Conservation (phyloP, 768 basidiomycete species). For the Auricularia sp. region DNA sequence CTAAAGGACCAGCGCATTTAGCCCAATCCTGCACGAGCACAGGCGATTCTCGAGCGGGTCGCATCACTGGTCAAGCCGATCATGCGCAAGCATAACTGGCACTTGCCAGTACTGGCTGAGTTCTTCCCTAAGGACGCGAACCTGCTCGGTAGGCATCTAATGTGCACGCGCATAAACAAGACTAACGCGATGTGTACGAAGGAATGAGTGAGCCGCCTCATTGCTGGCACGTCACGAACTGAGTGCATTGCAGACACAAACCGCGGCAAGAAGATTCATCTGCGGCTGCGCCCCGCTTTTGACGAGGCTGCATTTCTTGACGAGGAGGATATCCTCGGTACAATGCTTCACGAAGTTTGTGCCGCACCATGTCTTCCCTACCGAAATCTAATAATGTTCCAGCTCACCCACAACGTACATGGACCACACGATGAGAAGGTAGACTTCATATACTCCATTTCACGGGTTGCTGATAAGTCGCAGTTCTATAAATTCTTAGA, state of each 20-base stretch:
- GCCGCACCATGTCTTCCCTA: background rate
- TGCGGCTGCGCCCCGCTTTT: constrained; percentile 67
- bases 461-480: background rate
- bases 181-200: background rate
- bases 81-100: constrained; percentile 80
- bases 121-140: constrained; percentile 71
- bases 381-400: background rate
- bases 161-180: too few species aligned
- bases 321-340: constrained; percentile 63
- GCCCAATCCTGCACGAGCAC: constrained; percentile 57
- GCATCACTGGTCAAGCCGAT: constrained; percentile 85
- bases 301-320: constrained; percentile 62
- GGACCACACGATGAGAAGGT: constrained; percentile 75
- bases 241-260: constrained; percentile 48
- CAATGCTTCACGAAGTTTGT: constrained; percentile 83
- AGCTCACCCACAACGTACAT: constrained; percentile 85
- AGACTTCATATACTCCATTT: background rate
- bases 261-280: constrained; percentile 67
- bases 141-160: constrained; percentile 51
- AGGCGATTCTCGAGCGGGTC: constrained; percentile 55
- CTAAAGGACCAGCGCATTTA: background rate
- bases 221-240: too few species aligned
- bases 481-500: constrained; percentile 64
- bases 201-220: constrained; percentile 10
- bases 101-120: constrained; percentile 68